A percentile compares a stretch with the other conserved stretches of the same genome.
These are phyloP conservation scores for Tuber magnatum DNA, from an alignment of 495 filamentous ascomycete species.

Conservation along the genomic window DNA sequence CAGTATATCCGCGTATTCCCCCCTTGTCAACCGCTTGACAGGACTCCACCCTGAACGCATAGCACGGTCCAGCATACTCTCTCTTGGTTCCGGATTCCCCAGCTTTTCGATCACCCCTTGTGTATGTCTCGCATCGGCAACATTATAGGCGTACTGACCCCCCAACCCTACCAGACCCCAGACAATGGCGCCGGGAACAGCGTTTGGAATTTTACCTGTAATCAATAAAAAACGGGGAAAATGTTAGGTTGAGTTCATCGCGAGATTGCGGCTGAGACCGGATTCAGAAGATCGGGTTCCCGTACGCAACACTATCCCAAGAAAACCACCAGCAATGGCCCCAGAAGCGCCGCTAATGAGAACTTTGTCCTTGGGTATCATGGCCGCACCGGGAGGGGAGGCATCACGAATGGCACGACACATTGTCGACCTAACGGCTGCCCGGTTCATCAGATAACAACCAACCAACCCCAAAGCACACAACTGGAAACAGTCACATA, in stretches of 20 bases:
- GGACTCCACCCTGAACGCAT: conserved; percentile 70
- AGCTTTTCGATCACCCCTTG: conserved; percentile 19
- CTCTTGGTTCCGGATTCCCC: conserved; percentile 8
- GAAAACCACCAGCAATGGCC: conserved; percentile 28
- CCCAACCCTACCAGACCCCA: conserved; percentile 56
- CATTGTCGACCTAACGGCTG: conserved; percentile 30
- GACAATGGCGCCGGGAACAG: conserved; percentile 57
- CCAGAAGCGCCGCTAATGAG: conserved; percentile 36
- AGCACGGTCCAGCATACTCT: conserved; percentile 15
- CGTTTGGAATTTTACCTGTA: conserved; percentile 45
- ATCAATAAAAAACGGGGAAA: neutral
- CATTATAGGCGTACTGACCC: conserved; percentile 56
- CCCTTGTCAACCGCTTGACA: conserved; percentile 63
- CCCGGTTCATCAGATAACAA: neutral
- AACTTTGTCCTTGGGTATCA: conserved; percentile 25
- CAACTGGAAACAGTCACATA: conserved; percentile 43
- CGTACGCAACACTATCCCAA: conserved; percentile 36
- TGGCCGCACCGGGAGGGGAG: conserved; percentile 7
- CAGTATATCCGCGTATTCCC: conserved; percentile 70
- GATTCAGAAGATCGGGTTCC: neutral
- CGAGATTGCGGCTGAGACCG: neutral
- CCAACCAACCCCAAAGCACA: conserved; percentile 2
- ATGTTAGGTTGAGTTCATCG: neutral
- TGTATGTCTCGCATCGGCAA: conserved; percentile 45
- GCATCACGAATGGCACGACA: conserved; percentile 26